Percentiles rank a stretch among this genome's conserved stretches.
Conservation (phyloP, 1,139 yeast genomes). For the Pichia inconspicua region DNA sequence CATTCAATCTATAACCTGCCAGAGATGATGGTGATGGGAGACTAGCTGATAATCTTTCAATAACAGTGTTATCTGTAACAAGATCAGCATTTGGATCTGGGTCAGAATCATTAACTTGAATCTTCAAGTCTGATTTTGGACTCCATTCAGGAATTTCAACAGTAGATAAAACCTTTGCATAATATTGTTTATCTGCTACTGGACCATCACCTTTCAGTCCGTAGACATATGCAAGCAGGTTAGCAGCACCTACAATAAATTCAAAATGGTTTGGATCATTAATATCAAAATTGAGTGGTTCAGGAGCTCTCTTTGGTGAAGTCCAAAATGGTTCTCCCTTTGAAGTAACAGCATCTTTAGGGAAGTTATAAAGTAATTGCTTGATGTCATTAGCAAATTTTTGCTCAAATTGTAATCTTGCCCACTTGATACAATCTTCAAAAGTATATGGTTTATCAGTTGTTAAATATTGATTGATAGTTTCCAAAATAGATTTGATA, state of each 20-base stretch:
- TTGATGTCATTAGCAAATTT: slow-evolving; percentile 79
- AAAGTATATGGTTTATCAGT: slow-evolving; percentile 78
- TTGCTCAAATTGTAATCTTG: slow-evolving; percentile 78
- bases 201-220: slow-evolving; percentile 67
- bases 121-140: slow-evolving; percentile 70
- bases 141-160: slow-evolving; percentile 57
- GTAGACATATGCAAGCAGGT: slow-evolving; percentile 80
- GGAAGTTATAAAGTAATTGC: slow-evolving; percentile 89
- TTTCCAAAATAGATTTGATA: slow-evolving; percentile 76
- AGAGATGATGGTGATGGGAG: slow-evolving; percentile 85
- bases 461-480: slow-evolving; percentile 58
- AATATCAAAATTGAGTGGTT: slow-evolving; percentile 69
- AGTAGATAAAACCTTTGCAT: slow-evolving; percentile 41
- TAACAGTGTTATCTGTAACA: slow-evolving; percentile 49
- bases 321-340: slow-evolving; percentile 96
- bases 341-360: slow-evolving; percentile 84
- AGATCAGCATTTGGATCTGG: slow-evolving; percentile 66
- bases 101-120: slow-evolving; percentile 84
- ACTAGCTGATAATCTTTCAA: slow-evolving; percentile 57
- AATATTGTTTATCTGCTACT: slow-evolving; percentile 36
- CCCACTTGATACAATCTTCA: slow-evolving; percentile 95
- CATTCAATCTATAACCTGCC: slow-evolving; percentile 78
- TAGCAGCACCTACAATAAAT: slow-evolving; percentile 84
- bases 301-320: slow-evolving; percentile 95
- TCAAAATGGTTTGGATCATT: slow-evolving; percentile 70